A percentile compares a stretch with the other conserved stretches of the same genome.
Conservation (phyloP, 139 green algal genomes). For the Haematococcus sp. region DNA sequence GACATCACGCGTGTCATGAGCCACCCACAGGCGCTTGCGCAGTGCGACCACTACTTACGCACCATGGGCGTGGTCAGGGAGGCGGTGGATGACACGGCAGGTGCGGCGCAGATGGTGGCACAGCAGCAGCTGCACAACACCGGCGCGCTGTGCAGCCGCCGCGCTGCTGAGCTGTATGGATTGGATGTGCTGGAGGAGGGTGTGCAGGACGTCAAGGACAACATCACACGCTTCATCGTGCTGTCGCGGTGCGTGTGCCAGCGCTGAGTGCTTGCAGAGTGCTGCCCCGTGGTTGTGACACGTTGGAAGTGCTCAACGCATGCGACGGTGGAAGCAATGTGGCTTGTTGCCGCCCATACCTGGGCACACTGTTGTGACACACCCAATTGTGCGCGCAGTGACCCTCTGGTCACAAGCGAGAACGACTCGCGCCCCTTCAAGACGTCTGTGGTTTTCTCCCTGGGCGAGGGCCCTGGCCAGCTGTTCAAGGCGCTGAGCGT, state of each 20-base stretch:
- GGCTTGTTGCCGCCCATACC: no score
- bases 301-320: no score
- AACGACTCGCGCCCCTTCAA: conserved; percentile 61
- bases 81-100: conserved; percentile 92
- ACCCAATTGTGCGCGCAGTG: conserved; percentile 43
- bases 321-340: no score
- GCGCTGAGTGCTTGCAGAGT: not conserved
- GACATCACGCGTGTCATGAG: conserved; percentile 85
- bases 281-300: no score
- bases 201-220: conserved; percentile 88
- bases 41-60: conserved; percentile 76
- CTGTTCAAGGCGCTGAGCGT: conserved; percentile 96
- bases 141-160: conserved; percentile 47
- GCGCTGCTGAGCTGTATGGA: conserved; percentile 60
- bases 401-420: conserved; percentile 73
- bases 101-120: conserved; percentile 72
- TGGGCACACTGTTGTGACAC: not conserved
- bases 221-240: conserved; percentile 94
- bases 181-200: conserved; percentile 58
- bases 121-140: conserved; percentile 23
- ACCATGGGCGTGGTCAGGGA: conserved; percentile 69
- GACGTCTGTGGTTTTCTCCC: conserved; percentile 91
- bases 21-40: conserved; percentile 84
- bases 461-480: conserved; percentile 79
- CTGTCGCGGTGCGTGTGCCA: conserved; percentile 59